A percentile compares a stretch with the other conserved stretches of the same genome.
Conservation (phyloP, 2,329 filamentous ascomycete genomes). For the Alternaria sp. region DNA sequence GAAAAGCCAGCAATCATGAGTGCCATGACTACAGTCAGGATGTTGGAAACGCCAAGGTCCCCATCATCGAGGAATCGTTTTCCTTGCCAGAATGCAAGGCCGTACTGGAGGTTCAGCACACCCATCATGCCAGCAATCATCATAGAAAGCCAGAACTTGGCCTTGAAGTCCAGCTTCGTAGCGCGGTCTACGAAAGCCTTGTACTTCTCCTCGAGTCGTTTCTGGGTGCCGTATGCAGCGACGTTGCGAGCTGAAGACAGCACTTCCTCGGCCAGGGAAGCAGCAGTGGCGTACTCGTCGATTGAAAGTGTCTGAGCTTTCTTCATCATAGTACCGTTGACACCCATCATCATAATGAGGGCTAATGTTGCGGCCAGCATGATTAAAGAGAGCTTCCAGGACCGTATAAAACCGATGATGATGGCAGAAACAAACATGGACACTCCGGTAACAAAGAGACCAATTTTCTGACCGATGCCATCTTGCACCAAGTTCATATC, state of each 20-base stretch:
- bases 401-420: constrained; percentile 88
- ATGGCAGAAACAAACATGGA: constrained; percentile 80
- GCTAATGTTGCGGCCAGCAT: constrained; percentile 80
- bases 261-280: constrained; percentile 91
- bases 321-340: constrained; percentile 75
- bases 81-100: constrained; percentile 56
- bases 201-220: constrained; percentile 87
- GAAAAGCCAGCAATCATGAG: constrained; percentile 94
- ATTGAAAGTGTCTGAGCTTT: constrained; percentile 76
- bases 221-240: constrained; percentile 90
- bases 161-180: constrained; percentile 75
- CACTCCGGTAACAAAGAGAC: constrained; percentile 41
- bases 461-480: constrained; percentile 65
- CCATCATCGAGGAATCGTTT: constrained; percentile 61
- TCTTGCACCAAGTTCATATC: constrained; percentile 96
- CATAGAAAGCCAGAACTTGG: constrained; percentile 73
- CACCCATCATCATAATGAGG: constrained; percentile 77
- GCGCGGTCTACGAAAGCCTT: constrained; percentile 75
- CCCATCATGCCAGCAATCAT: constrained; percentile 88
- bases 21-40: constrained; percentile 86
- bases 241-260: constrained; percentile 92
- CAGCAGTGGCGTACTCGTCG: constrained; percentile 80
- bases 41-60: constrained; percentile 69
- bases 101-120: constrained; percentile 76
- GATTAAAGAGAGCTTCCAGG: constrained; percentile 92